Percentiles rank a stretch among this genome's conserved stretches.
These are phyloP conservation scores for Carex sylvatica DNA, from an alignment of 202 grass and related monocot species.

Conservation along the genomic window DNA sequence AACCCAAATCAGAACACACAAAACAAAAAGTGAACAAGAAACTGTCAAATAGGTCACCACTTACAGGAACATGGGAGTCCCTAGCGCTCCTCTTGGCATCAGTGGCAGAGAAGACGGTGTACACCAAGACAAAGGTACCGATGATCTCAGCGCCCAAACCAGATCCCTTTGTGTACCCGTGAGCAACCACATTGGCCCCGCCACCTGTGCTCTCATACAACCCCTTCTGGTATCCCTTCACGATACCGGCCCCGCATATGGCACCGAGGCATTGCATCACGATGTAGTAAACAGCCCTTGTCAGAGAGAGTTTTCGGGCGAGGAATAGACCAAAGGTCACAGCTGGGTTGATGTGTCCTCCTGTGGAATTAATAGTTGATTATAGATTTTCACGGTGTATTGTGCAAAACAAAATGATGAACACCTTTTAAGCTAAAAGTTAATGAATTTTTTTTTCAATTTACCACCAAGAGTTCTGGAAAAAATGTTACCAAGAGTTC, in stretches of 20 bases:
- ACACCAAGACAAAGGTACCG: conserved; percentile 82
- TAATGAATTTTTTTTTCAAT: no score
- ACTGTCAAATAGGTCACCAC: background rate
- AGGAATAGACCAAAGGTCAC: conserved; percentile 82
- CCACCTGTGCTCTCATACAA: conserved; percentile 50
- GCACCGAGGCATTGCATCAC: conserved; percentile 84
- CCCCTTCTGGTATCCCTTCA: conserved; percentile 57
- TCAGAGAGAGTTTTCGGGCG: conserved; percentile 64
- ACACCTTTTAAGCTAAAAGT: no score
- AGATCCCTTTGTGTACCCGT: conserved; percentile 60
- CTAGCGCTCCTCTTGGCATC: conserved; percentile 85
- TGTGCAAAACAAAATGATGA: no score
- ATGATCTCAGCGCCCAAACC: conserved; percentile 77
- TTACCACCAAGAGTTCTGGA: no score
- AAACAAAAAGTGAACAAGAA: conserved; percentile 16
- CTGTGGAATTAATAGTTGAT: background rate
- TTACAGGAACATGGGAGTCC: conserved; percentile 81
- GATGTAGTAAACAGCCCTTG: conserved; percentile 64
- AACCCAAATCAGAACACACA: background rate
- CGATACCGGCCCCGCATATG: conserved; percentile 72
- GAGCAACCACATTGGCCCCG: conserved; percentile 56
- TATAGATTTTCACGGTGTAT: no score
- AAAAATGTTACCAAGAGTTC: no score
- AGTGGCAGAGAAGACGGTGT: conserved; percentile 90
- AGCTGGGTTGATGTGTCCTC: conserved; percentile 84